Conservation (phyloP, 257 asterid genomes). For the Gardenia jasminoides region DNA sequence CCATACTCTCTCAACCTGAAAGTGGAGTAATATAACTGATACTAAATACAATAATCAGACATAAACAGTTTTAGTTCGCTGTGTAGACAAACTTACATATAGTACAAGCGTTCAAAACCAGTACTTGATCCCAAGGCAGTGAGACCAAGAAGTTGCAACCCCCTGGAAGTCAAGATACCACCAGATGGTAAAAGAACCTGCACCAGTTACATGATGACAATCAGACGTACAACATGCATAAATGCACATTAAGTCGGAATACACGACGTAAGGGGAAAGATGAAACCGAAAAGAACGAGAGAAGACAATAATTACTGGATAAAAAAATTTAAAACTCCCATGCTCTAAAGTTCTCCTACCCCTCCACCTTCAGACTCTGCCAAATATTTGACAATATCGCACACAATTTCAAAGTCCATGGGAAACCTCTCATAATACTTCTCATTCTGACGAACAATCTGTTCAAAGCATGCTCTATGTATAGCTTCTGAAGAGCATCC, state of each 20-base stretch:
- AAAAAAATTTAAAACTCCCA: constrained; percentile 1
- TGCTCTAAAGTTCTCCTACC: constrained; percentile 49
- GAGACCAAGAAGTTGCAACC: constrained; percentile 85
- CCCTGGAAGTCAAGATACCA: constrained; percentile 81
- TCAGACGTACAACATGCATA: constrained; percentile 8
- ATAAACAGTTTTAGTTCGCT: background rate
- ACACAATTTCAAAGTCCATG: constrained; percentile 58
- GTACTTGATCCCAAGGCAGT: constrained; percentile 81
- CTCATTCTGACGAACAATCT: constrained; percentile 59
- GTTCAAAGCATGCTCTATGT: constrained; percentile 78
- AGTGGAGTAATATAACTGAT: constrained; percentile 14
- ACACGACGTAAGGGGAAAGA: background rate
- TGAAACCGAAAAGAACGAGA: background rate
- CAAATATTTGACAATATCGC: constrained; percentile 64
- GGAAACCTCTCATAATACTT: constrained; percentile 90
- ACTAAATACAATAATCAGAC: background rate
- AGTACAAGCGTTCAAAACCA: constrained; percentile 93
- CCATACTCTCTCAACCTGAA: constrained; percentile 84
- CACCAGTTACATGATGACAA: background rate
- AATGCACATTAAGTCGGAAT: background rate
- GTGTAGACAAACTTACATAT: constrained; percentile 46
- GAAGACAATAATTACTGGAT: constrained; percentile 5
- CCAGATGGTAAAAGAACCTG: constrained; percentile 93
- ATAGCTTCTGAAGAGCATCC: constrained; percentile 85
- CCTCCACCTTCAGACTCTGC: constrained; percentile 64